A percentile compares a stretch with the other conserved stretches of the same genome.
These are phyloP conservation scores for Cymbopogon flexuosus DNA, from an alignment of 202 grass and related monocot genomes.

Conservation along the genomic window DNA sequence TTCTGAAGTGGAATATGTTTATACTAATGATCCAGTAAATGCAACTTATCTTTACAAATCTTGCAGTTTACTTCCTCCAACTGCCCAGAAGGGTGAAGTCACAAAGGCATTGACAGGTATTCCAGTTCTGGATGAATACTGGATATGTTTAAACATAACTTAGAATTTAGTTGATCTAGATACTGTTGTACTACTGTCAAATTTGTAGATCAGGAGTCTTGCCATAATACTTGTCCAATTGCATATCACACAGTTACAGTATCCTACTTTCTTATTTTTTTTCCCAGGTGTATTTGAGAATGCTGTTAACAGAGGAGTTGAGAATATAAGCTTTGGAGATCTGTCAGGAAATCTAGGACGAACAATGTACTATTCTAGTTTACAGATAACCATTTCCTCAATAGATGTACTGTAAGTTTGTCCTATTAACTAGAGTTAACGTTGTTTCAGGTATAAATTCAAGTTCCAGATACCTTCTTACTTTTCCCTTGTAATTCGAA, in stretches of 20 bases:
- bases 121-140: constrained; percentile 19
- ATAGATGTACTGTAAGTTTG: neutral
- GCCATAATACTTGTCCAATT: neutral
- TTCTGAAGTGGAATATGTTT: constrained; percentile 2
- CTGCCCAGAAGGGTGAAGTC: constrained; percentile 86
- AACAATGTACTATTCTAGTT: constrained; percentile 68
- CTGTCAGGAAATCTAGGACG: constrained; percentile 90
- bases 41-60: constrained; percentile 17
- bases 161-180: constrained; percentile 1
- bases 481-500: constrained; percentile 95
- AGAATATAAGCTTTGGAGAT: constrained; percentile 97
- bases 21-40: constrained; percentile 8
- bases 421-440: constrained; percentile 26
- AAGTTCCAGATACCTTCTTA: constrained; percentile 98
- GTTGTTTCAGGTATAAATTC: constrained; percentile 88
- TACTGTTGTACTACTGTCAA: neutral
- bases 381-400: neutral
- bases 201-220: neutral
- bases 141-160: constrained; percentile 13
- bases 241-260: constrained; percentile 19
- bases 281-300: constrained; percentile 84
- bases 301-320: constrained; percentile 92
- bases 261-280: constrained; percentile 33
- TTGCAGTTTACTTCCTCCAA: constrained; percentile 90
- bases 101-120: constrained; percentile 94